Evolutionary conservation across 192 early-diverging fungal genomes (phyloP).

Genomic region (Chytriomyces sp.): DNA sequence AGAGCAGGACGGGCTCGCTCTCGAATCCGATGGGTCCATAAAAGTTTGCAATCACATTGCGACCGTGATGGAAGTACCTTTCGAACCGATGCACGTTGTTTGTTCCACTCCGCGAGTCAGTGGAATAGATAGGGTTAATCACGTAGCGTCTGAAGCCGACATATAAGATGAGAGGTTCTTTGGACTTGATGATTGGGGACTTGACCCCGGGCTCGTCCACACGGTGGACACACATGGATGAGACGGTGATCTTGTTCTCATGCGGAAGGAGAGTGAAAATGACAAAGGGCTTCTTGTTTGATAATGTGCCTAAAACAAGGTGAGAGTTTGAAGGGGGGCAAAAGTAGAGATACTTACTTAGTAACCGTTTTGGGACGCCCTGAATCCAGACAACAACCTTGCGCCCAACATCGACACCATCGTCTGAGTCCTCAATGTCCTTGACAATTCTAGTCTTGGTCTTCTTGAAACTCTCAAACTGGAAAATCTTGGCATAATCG

Average conservation of each 20-base stretch:
- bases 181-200: conserved; percentile 80
- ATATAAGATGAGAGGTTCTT: conserved; percentile 87
- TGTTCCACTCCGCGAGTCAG: conserved; percentile 74
- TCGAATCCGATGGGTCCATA: conserved; percentile 94
- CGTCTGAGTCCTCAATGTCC: conserved; percentile 33
- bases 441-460: conserved; percentile 77
- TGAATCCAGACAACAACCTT: conserved; percentile 74
- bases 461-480: conserved; percentile 86
- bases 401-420: conserved; percentile 66
- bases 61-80: conserved; percentile 80
- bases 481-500: conserved; percentile 96
- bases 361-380: conserved; percentile 65
- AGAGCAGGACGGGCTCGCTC: conserved; percentile 78
- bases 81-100: conserved; percentile 97
- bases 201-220: conserved; percentile 52
- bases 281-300: conserved; percentile 41
- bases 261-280: conserved; percentile 79
- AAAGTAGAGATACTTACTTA: conserved; percentile 34
- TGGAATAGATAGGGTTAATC: conserved; percentile 87
- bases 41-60: conserved; percentile 76
- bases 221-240: conserved; percentile 79
- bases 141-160: conserved; percentile 87
- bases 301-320: background rate
- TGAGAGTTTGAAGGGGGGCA: background rate
- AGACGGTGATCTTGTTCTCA: conserved; percentile 92